These are phyloP conservation scores for Saturnispora gosingensis DNA, from an alignment of 805 yeast species.

Conservation along the genomic window DNA sequence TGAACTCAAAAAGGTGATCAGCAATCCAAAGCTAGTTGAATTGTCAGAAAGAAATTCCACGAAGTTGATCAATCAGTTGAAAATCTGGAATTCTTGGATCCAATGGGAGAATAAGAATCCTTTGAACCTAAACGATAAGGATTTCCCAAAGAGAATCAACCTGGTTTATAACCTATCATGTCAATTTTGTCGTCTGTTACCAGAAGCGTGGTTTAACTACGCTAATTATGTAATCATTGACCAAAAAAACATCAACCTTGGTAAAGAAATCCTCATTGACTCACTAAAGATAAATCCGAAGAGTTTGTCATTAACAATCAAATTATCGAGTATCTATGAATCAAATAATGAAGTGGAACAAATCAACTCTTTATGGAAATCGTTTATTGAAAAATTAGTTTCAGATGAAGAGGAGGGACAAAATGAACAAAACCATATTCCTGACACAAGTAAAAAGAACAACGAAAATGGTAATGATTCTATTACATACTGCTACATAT, in stretches of 20 bases:
- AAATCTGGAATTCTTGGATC: constrained; percentile 66
- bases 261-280: constrained; percentile 38
- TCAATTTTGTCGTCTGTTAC: constrained; percentile 49
- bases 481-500: constrained; percentile 59
- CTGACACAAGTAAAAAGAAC: background rate
- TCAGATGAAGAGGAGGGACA: constrained; percentile 15
- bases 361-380: constrained; percentile 41
- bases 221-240: constrained; percentile 18
- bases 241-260: constrained; percentile 11
- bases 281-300: constrained; percentile 59
- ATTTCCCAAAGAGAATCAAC: constrained; percentile 46
- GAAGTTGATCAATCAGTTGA: constrained; percentile 32
- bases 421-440: background rate
- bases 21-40: constrained; percentile 11
- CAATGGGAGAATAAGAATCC: constrained; percentile 71
- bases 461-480: background rate
- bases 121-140: constrained; percentile 44
- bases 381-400: constrained; percentile 39
- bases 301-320: constrained; percentile 57
- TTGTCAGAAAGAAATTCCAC: constrained; percentile 14
- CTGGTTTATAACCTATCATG: constrained; percentile 69
- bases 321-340: constrained; percentile 65
- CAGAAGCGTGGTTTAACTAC: constrained; percentile 71
- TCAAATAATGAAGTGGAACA: constrained; percentile 39
- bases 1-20: constrained; percentile 56